Conservation (phyloP, 2,329 filamentous ascomycete species). For the Catunica adiposa region DNA sequence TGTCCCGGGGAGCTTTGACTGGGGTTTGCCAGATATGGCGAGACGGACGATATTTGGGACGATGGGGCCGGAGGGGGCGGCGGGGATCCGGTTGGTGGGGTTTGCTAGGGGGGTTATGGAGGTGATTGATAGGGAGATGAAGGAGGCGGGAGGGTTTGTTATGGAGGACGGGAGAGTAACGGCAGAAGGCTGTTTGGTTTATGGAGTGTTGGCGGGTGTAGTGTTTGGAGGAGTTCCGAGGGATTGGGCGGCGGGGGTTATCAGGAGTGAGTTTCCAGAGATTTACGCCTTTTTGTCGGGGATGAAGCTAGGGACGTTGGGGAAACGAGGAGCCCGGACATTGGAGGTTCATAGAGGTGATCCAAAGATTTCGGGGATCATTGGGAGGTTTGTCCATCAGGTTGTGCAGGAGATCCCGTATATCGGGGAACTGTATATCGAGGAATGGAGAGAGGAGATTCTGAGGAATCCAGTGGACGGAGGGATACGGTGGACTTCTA, state of each 20-base stretch:
- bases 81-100: constrained; percentile 59
- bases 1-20: constrained; percentile 26
- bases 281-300: constrained; percentile 15
- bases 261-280: constrained; percentile 18
- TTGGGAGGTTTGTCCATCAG: constrained; percentile 20
- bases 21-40: constrained; percentile 21
- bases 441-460: constrained; percentile 20
- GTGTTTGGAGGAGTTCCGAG: constrained; percentile 32
- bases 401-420: constrained; percentile 21
- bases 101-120: constrained; percentile 54
- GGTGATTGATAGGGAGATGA: constrained; percentile 24
- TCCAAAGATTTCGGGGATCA: constrained; percentile 17
- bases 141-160: constrained; percentile 14
- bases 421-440: constrained; percentile 19
- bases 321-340: background rate
- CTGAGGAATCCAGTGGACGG: background rate
- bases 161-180: constrained; percentile 17
- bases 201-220: constrained; percentile 67
- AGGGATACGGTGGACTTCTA: constrained; percentile 9
- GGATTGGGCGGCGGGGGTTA: constrained; percentile 24
- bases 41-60: constrained; percentile 44
- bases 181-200: constrained; percentile 57
- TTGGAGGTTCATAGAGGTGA: background rate
- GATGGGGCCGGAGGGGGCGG: constrained; percentile 53
- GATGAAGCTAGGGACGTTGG: background rate